Evolutionary conservation across 2,329 filamentous ascomycete genomes (phyloP), one percentile per base, ranked within the genome.

Genomic region (Dactylellina haptotyla): DNA sequence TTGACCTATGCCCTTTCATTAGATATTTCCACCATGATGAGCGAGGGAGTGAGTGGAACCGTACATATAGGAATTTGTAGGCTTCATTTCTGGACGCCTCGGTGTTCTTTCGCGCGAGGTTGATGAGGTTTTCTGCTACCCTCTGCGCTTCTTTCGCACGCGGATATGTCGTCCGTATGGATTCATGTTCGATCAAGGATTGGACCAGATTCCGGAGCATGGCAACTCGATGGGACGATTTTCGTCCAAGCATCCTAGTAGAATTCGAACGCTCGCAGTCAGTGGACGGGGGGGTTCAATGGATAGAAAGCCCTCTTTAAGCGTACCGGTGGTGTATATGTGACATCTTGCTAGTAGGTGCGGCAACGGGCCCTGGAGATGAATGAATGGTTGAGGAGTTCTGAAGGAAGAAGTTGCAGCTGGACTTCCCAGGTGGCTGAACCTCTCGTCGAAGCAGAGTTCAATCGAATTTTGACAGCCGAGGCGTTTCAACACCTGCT

Each of bases 111-210:
- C 98, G 99, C 18, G 91, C 94, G 78, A 97, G 82, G 3, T 93
- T 97, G 79, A 99, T 93, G 77, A 98, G 85, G 84, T 96, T 96
- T 80, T 99, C 95, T 5, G 93, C 95, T 77, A 98, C 82, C 45
- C 91, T 87, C 83, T 99, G 95, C 18, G 95, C 91, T 84, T 99
- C 95, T 83, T 98, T 99, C 51, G 95, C 95, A 83, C 98, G 98
- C 81, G 90, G 89, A 86, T 91, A 97, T 83, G 95, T 97, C 56
- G 95, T 99, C 76, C 90, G 89, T 83, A 99, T 96, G 75, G 92
- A 89, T 84, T 99, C 95, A 82, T 96, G 88, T 82, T 91, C 87
- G 83, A 99, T 90, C 77, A 99, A 90, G 62, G 94, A 95, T 77
- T 94, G 97, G 81, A 98, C 93, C 75, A 99, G 86, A 83, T 98